Evolutionary conservation across 306 rosid species (phyloP).

Genomic region (Castanopsis chinensis): DNA sequence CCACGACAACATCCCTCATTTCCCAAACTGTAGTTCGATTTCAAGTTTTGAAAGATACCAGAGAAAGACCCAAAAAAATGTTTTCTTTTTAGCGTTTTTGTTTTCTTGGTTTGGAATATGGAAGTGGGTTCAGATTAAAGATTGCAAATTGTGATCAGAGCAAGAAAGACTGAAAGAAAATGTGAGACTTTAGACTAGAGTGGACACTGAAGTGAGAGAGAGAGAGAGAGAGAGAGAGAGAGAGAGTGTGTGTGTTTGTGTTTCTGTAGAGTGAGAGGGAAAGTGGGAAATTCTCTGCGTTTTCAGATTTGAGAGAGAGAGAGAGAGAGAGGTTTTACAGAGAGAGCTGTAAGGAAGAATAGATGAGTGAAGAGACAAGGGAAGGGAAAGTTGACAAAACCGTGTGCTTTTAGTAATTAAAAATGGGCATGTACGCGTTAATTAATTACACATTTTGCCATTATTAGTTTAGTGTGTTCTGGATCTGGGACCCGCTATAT

Average conservation of each 20-base stretch:
- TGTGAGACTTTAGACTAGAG: no score
- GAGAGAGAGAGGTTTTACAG: background rate
- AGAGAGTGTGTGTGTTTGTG: background rate
- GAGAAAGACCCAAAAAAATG: no score
- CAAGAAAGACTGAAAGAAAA: no score
- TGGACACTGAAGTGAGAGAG: no score
- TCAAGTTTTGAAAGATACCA: no score
- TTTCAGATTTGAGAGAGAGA: background rate
- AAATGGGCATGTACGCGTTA: background rate
- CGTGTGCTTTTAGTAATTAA: background rate
- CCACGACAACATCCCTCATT: conserved; percentile 99
- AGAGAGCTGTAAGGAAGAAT: background rate
- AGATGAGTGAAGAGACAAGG: background rate
- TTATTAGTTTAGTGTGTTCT: background rate
- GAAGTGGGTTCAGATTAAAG: no score
- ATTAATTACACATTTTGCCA: background rate
- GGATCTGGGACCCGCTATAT: background rate
- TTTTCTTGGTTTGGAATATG: no score
- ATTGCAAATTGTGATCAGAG: no score
- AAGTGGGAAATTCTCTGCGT: background rate
- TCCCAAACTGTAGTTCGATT: conserved; percentile 35
- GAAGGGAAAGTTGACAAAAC: conserved; percentile 56
- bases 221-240: background rate
- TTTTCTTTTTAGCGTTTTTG: no score
- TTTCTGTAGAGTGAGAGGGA: background rate